Evolutionary conservation across 345 rosid genomes (phyloP).

Genomic region (Populus deltoides): DNA sequence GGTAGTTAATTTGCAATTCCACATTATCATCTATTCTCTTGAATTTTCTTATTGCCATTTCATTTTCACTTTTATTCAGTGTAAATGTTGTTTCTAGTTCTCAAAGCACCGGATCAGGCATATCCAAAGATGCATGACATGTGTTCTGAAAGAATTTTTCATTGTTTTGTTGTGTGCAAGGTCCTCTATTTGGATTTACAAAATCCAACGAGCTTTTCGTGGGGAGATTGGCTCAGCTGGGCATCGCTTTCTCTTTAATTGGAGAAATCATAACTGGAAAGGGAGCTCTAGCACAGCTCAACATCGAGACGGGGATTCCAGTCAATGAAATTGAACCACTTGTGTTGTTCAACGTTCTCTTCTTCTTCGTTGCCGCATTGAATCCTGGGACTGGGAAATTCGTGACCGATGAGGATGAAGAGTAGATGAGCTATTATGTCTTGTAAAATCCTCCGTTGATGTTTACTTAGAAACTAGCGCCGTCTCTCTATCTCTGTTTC

Average conservation of each 20-base stretch:
- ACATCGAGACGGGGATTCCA: slow-evolving; percentile 95
- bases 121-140: neutral
- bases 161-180: slow-evolving; percentile 32
- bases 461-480: neutral
- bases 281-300: slow-evolving; percentile 94
- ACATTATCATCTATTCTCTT: no score
- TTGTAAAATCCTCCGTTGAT: neutral
- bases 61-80: neutral
- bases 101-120: neutral
- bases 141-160: neutral
- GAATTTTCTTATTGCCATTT: neutral
- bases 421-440: slow-evolving; percentile 13
- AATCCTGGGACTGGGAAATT: slow-evolving; percentile 94
- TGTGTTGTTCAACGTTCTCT: slow-evolving; percentile 77
- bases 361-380: slow-evolving; percentile 90
- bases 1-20: slow-evolving; percentile 34
- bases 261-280: slow-evolving; percentile 94
- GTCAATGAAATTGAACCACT: slow-evolving; percentile 85
- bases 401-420: slow-evolving; percentile 69
- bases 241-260: slow-evolving; percentile 87
- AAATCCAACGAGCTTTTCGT: slow-evolving; percentile 90
- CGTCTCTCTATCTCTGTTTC: neutral
- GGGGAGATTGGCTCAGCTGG: slow-evolving; percentile 93
- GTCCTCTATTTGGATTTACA: slow-evolving; percentile 93
- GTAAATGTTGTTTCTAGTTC: neutral